Evolutionary conservation across 2,329 filamentous ascomycete genomes (phyloP).

Genomic region (Fusarium dlaminii): DNA sequence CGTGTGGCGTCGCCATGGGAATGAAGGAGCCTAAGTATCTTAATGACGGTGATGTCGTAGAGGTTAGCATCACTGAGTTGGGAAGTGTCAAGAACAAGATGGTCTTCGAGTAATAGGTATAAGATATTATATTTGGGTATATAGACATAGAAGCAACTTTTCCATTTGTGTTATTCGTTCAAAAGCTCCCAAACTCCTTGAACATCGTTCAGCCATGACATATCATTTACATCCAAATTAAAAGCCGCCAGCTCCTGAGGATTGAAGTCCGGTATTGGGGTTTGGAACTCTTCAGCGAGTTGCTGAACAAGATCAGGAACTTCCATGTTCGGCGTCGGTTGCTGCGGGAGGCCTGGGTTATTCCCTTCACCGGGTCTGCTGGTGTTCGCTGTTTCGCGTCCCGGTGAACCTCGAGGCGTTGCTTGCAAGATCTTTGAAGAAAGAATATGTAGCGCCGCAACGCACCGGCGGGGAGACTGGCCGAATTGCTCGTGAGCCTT

Average conservation of each 20-base stretch:
- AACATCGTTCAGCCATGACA: constrained; percentile 49
- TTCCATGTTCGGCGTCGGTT: background rate
- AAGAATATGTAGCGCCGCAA: constrained; percentile 47
- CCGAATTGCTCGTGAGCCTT: constrained; percentile 48
- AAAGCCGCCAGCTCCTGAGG: constrained; percentile 42
- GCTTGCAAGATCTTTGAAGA: constrained; percentile 47
- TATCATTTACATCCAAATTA: constrained; percentile 45
- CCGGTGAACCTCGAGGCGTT: background rate
- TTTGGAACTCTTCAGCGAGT: constrained; percentile 35
- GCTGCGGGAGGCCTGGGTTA: background rate
- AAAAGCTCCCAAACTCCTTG: constrained; percentile 46
- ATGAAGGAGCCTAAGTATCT: constrained; percentile 55
- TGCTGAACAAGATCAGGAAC: constrained; percentile 26
- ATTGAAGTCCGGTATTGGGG: constrained; percentile 32
- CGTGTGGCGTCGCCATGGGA: constrained; percentile 58
- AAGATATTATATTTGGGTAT: background rate
- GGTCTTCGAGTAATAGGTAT: constrained; percentile 43
- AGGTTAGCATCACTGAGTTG: constrained; percentile 53
- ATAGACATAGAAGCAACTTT: background rate
- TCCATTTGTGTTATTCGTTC: constrained; percentile 23
- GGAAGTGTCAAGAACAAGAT: constrained; percentile 51
- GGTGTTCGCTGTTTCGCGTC: background rate
- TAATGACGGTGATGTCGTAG: constrained; percentile 54
- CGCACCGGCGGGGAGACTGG: constrained; percentile 46
- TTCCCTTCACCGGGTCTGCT: background rate